A percentile compares a stretch with the other conserved stretches of the same genome.
Evolutionary conservation across 495 filamentous ascomycete species (phyloP).

Genomic region (Podospora pseudoanserina): DNA sequence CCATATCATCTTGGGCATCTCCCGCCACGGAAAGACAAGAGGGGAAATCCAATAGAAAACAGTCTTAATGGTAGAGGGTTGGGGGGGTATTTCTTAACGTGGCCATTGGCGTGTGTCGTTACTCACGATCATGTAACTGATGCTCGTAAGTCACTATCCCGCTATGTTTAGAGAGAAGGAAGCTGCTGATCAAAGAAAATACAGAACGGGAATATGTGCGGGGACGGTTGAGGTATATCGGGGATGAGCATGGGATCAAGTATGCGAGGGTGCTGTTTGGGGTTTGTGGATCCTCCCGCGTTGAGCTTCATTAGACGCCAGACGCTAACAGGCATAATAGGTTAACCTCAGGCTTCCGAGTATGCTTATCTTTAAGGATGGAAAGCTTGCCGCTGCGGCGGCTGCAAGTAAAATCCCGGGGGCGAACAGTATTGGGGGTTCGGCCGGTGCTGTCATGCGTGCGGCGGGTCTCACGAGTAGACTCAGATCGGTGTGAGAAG

Average conservation of each 20-base stretch:
- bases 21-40: constrained; percentile 19
- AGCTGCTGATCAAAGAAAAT: not conserved
- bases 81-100: constrained; percentile 43
- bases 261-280: constrained; percentile 46
- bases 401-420: constrained; percentile 7
- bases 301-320: not conserved
- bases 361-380: constrained; percentile 51
- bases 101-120: constrained; percentile 39
- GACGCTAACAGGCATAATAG: not conserved
- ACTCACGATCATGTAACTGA: constrained; percentile 49
- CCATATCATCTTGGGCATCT: constrained; percentile 53
- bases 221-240: constrained; percentile 46
- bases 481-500: too few relatives aligned
- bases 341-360: constrained; percentile 43
- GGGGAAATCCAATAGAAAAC: not conserved
- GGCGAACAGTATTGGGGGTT: not conserved
- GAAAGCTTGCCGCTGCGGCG: constrained; percentile 34
- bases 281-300: constrained; percentile 11
- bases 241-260: constrained; percentile 43
- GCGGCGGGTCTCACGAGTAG: not conserved
- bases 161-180: not conserved
- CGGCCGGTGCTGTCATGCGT: not conserved
- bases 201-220: constrained; percentile 42
- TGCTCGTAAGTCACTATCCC: constrained; percentile 26
- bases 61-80: constrained; percentile 33